Evolutionary conservation across 495 filamentous ascomycete species (phyloP), one percentile per base, ranked within the genome.

Genomic region (Tuber indicum): DNA sequence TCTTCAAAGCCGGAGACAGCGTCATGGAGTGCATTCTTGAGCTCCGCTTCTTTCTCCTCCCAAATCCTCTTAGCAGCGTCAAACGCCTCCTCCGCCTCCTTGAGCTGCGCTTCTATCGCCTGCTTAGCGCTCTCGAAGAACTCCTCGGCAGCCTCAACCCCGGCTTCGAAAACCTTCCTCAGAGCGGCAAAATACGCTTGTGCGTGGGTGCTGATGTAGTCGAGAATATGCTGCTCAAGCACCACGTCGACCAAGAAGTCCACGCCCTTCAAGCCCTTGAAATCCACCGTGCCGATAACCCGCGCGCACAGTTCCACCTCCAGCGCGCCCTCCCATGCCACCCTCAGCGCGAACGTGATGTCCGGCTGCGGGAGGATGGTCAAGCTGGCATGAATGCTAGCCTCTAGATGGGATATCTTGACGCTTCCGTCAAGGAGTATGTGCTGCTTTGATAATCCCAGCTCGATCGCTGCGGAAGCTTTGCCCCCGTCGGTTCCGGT

Each of bases 231-330:
- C 41, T 81, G 79, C 46, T 81, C 79, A 8, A 81, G 46, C 14
- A 77, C 75, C 10, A 74, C 75, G 49, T 77, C 72, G 14, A 81
- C 23, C 16, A 80, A 6, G 47, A 81, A 81, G 70, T 81, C 79
- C 36, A 70, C 72, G 26, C 58, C 58, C 49, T 41, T 70, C 58
- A 81, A 43, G 21, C 58, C 52, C 32, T 58, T 77, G 52, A 81
- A 73, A 75, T 75, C n/a, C 7, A 44, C 70, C 14, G 72, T 41
- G 9, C 79, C 79, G 5, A 80, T 39, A 5, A 77, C 47, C 16
- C 72, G 62, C 3, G 79, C 79, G 10, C 52, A 74, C 8, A 80
- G 21, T 9, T 75, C 75, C 17, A 81, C 62, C 44, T 77, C 44
- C 3, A 81, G 73, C 4, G 78, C 72, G 10, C 77, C 77, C 12